Conservation (phyloP, 1,139 yeast species). For the Citeromyces siamensis region DNA sequence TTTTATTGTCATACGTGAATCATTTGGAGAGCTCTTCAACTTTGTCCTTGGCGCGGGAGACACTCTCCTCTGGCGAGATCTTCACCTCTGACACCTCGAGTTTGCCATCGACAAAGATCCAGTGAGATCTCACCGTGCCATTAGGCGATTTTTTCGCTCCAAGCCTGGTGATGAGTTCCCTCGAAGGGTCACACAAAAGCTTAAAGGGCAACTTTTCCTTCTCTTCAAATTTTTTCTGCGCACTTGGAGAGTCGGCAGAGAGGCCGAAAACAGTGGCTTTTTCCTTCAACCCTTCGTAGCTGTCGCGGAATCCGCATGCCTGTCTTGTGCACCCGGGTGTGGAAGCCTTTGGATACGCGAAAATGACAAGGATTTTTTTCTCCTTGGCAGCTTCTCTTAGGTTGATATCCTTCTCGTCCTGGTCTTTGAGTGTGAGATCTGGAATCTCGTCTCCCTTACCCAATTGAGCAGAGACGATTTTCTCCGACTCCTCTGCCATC, state of each 20-base stretch:
- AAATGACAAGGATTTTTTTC: conserved; percentile 44
- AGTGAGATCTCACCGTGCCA: conserved; percentile 80
- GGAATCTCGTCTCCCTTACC: conserved; percentile 66
- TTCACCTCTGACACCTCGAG: conserved; percentile 51
- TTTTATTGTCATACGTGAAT: neutral
- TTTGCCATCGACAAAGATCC: conserved; percentile 75
- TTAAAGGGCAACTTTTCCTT: conserved; percentile 67
- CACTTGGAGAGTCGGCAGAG: conserved; percentile 60
- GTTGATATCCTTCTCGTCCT: conserved; percentile 49
- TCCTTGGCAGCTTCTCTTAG: conserved; percentile 33
- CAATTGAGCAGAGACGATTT: conserved; percentile 14
- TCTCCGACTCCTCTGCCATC: conserved; percentile 6
- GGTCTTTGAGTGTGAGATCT: conserved; percentile 45
- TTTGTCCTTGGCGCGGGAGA: conserved; percentile 46
- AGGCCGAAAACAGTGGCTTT: conserved; percentile 51
- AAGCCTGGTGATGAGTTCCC: conserved; percentile 51
- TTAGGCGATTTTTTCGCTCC: conserved; percentile 76
- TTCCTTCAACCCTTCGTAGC: conserved; percentile 37
- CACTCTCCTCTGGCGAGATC: conserved; percentile 72
- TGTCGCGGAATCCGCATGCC: conserved; percentile 78
- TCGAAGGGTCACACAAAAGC: conserved; percentile 66
- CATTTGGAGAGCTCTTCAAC: conserved; percentile 22
- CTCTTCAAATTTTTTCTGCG: conserved; percentile 64
- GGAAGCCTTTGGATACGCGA: conserved; percentile 84
- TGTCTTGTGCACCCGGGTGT: conserved; percentile 96